Base-by-base conservation (phyloP, 768 basidiomycete species). In the Rubroboletus pulcherrimus region DNA sequence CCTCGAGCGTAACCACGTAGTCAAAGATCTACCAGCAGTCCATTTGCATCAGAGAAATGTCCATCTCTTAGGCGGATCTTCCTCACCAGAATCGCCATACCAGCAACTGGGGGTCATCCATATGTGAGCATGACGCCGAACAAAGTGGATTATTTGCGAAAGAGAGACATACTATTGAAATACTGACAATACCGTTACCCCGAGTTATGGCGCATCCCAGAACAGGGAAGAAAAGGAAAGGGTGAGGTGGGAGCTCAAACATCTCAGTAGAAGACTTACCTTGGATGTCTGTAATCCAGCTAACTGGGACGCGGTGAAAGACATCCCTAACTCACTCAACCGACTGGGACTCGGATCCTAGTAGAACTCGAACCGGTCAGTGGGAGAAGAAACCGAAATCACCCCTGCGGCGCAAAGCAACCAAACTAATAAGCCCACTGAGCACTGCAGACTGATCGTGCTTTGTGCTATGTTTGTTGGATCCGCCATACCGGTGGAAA, bases 281-380 rank as follows among this genome's bases (percentile, higher is more conserved):
- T 63, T 53, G 39, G 55, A 37, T 33, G 49, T 55, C 29, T 65
- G 62, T 37, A 65, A 48, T 31, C 58, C 63, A 33, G 39, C 49
- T 47, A 40, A 2, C 44, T 55, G 43, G 14, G 58, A 43, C 4
- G 6, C 14, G 9, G 56, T 42, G 31, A 55, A 15, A 17, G 43
- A 40, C 55, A 56, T 55, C 21, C 12, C 3, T 35, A 11, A 6
- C 4, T 24, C 24, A 26, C 34, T n/a, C 15, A 24, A 37, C 10
- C 6, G 11, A 49, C 7, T 37, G 7, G 24, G 15, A 17, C 17
- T 26, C 24, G 17, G 35, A 49, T 29, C 34, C 24, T 9, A 19
- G 5, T 5, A n/a, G 5, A 19, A 50, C 8, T 21, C 10, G 19
- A 47, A 4, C 19, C 19, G 2, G 2, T 14, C n/a, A 31, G 29